Evolutionary conservation across 2,329 filamentous ascomycete genomes (phyloP), one percentile per base, ranked within the genome.

Genomic region (Apiospora malaysiana): DNA sequence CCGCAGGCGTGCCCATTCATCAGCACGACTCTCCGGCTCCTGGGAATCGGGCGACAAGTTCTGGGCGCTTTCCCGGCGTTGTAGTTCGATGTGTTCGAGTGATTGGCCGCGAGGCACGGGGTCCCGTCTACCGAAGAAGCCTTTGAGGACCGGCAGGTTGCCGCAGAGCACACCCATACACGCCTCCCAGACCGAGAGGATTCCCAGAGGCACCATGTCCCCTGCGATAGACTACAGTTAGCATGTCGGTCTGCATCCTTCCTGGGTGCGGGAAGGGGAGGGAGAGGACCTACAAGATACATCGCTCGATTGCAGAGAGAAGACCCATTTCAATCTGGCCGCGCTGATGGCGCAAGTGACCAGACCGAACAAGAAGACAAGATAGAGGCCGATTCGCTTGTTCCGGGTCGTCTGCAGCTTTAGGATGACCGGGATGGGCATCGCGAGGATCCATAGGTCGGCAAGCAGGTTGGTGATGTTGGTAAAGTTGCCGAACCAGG

Each of bases 371-470:
- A 75, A 77, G 68, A 78, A 78, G 40, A 78, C 70, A 51, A 73
- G 73, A 68, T 73, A 74, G 1, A 78, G 71, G 4, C 72, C 73
- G 21, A 78, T 68, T 40, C 73, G 75, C 63, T 74, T 76, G 37
- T 71, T 72, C 37, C 43, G 56, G 9, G 70, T 74, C 9, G 74
- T 73, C 23, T 77, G 70, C 5, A 78, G 63, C 0, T 72, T 65
- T 12, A 76, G 51, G 10, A 78, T 76, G 27, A 77, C 71, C 3
- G 77, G 77, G 27, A 78, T 75, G 5, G 77, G 77, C 74, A 78
- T 76, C 27, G 71, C 40, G 49, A 78, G 77, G 25, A 78, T 77
- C 75, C 75, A 78, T 23, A 78, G 12, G 68, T 78, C 76, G n/a
- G 73, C 72, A 21, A 75, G 56, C 10, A 78, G 71, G 69, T 78